phyloP scores from a whole-genome alignment of 2,329 filamentous ascomycete genomes.

The Pseudogymnoascus sp. region DNA sequence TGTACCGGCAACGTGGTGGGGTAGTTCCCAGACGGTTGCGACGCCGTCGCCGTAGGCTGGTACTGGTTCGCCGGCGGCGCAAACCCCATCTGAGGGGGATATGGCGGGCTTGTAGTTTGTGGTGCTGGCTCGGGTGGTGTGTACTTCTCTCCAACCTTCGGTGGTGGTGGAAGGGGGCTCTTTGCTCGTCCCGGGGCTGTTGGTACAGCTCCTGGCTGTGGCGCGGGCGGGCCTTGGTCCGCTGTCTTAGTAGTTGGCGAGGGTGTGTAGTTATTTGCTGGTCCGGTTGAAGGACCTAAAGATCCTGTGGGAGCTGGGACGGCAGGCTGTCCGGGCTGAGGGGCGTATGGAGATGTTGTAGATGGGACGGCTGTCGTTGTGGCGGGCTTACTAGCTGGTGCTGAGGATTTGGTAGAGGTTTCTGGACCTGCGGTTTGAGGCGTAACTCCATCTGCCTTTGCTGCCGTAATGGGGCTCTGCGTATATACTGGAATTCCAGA shows the following conservation, averaged over 20 bases:
- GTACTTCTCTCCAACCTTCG: slow-evolving; percentile 41
- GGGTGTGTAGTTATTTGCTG: slow-evolving; percentile 29
- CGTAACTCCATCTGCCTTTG: slow-evolving; percentile 43
- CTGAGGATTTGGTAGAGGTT: slow-evolving; percentile 18
- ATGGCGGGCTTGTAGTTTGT: slow-evolving; percentile 27
- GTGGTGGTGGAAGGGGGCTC: slow-evolving; percentile 40
- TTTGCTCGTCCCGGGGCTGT: slow-evolving; percentile 30
- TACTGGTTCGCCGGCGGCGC: slow-evolving; percentile 34
- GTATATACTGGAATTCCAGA: slow-evolving; percentile 53
- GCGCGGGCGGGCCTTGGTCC: slow-evolving; percentile 39
- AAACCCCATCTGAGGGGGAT: slow-evolving; percentile 44
- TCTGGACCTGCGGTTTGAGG: slow-evolving; percentile 35
- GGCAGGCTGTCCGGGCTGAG: slow-evolving; percentile 41
- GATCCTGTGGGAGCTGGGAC: slow-evolving; percentile 32
- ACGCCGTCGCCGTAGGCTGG: slow-evolving; percentile 18
- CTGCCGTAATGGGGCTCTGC: slow-evolving; percentile 49
- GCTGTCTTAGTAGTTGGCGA: slow-evolving; percentile 34
- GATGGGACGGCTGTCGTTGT: slow-evolving; percentile 28
- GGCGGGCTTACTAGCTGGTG: slow-evolving; percentile 15
- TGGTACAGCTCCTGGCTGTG: slow-evolving; percentile 51
- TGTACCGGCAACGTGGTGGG: neutral
- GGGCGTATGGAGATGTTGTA: slow-evolving; percentile 27
- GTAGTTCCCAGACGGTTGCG: slow-evolving; percentile 5
- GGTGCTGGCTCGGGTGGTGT: slow-evolving; percentile 31
- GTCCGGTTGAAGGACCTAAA: slow-evolving; percentile 12